Evolutionary conservation across 495 filamentous ascomycete genomes (phyloP), one percentile per base, ranked within the genome.

Genomic region (Penicillium paxilli): DNA sequence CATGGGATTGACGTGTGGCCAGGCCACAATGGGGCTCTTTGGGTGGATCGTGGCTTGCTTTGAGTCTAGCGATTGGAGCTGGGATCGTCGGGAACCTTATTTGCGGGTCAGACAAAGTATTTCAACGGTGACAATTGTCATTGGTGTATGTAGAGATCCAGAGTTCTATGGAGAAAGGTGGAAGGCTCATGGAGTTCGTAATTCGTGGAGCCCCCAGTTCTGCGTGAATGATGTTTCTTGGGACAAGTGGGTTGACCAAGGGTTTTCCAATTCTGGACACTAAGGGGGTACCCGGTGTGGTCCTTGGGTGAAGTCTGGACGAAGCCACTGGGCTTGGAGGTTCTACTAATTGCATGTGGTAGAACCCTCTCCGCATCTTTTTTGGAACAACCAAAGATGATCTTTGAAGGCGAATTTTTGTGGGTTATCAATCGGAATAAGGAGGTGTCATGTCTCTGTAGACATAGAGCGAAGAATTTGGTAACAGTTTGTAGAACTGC

Each of bases 161-260:
- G 14, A 32, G 32, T 37, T 32, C 26, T 12, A 44, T n/a, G 37
- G 14, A 45, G 41, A 21, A n/a, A 28, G 44, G 40, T 45, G 49
- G 30, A 51, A 25, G 21, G 37, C 12, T 44, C 30, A 6, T 22
- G 37, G 25, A 33, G 49, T 17, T 32, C 28, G 10, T 51, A 23
- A 33, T 51, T 51, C 11, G 51, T 51, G 20, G 55, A 47, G 8
- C 63, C 58, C 3, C 64, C 42, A 69, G 73, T 78, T 40, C 61
- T 57, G 63, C 8, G 76, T 42, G 9, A 42, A 42, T 10, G 9
- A 14, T 23, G 40, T 42, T 24, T 23, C 19, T 42, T 42, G 40
- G 20, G 23, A 22, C 40, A 5, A 23, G 40, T 42, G 40, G 57
- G 62, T 1, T 73, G 64, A 0, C 73, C 40, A 22, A 23, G 40